A percentile compares a stretch with the other conserved stretches of the same genome.
Conservation (phyloP, 2,329 filamentous ascomycete genomes). For the Penicillium sp. region DNA sequence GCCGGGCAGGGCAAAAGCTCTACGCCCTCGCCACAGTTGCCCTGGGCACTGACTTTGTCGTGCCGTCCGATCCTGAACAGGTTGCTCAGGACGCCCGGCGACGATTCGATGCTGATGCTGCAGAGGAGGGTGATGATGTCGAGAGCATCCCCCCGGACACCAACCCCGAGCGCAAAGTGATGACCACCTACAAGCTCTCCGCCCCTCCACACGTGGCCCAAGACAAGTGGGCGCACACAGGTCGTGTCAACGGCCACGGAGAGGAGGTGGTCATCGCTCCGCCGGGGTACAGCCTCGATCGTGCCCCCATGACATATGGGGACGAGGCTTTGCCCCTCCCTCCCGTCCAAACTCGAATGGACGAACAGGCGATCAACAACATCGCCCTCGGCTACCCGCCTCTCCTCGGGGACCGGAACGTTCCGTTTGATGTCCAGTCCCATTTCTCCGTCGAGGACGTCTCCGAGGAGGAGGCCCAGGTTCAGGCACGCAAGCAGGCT, state of each 20-base stretch:
- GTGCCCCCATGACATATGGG: slow-evolving; percentile 18
- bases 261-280: slow-evolving; percentile 22
- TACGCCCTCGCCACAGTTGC: slow-evolving; percentile 12
- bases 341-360: slow-evolving; percentile 19
- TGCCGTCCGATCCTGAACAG: slow-evolving; percentile 10
- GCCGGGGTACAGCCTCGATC: slow-evolving; percentile 11
- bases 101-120: neutral
- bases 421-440: slow-evolving; percentile 8
- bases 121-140: neutral
- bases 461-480: slow-evolving; percentile 12
- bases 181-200: slow-evolving; percentile 1
- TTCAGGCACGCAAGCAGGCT: slow-evolving; percentile 5
- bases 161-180: neutral
- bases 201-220: neutral
- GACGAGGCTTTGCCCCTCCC: slow-evolving; percentile 20
- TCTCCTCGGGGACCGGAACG: slow-evolving; percentile 24
- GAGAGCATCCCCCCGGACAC: neutral
- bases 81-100: slow-evolving; percentile 5
- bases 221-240: slow-evolving; percentile 18
- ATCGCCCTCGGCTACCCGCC: slow-evolving; percentile 22
- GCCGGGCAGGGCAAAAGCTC: slow-evolving; percentile 11
- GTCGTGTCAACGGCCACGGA: slow-evolving; percentile 16
- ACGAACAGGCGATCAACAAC: slow-evolving; percentile 13
- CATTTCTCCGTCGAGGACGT: slow-evolving; percentile 18
- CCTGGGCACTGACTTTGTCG: slow-evolving; percentile 13